Base-by-base conservation (phyloP, 768 basidiomycete species). In the Hericium erinaceus region DNA sequence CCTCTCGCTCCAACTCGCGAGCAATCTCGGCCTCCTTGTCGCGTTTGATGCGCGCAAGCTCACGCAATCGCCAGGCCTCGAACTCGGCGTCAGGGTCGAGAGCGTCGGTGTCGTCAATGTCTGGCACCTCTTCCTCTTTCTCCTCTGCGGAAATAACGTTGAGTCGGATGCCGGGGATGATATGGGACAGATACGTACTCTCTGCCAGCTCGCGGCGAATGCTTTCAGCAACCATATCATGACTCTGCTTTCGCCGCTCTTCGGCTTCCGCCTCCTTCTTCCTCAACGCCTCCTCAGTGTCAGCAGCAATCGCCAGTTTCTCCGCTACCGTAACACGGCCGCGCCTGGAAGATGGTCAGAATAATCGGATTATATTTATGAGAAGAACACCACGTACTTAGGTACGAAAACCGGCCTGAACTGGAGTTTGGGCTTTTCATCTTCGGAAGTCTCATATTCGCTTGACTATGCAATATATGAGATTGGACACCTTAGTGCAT, bases 71-170 rank as follows among this genome's bases (percentile, higher is more conserved):
- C 97, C 97, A 99, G 3, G 87, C 91, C 66, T 98, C 95, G 64
- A 99, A 99, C 70, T 98, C 97, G 54, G 70, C 84, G 15, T 81
- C 78, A 2, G 94, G 90, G 65, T 98, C 94, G 51, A 94, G 68
- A 1, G 91, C 95, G 65, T 99, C 97, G 4, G 92, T 89, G 69
- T 99, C 97, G 71, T 98, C 95, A 0, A 98, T 80, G 60, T 98
- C 94, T 2, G 90, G 89, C 38, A 89, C 73, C 18, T 84, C 70
- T 24, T 87, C 88, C 57, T 89, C 84, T 61, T 91, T 92, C 70
- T 98, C 93, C 79, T 92, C 95, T 98, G 64, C 33, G 15, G 49
- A 40, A n/a, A 8, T 13, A 20, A 39, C 20, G 16, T 51, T 41
- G 20, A 48, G 16, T 53, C 28, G 24, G 39, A 33, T 39, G 51